phyloP scores from a whole-genome alignment of 2,329 filamentous ascomycete genomes.

The Boeremia lycopersici region DNA sequence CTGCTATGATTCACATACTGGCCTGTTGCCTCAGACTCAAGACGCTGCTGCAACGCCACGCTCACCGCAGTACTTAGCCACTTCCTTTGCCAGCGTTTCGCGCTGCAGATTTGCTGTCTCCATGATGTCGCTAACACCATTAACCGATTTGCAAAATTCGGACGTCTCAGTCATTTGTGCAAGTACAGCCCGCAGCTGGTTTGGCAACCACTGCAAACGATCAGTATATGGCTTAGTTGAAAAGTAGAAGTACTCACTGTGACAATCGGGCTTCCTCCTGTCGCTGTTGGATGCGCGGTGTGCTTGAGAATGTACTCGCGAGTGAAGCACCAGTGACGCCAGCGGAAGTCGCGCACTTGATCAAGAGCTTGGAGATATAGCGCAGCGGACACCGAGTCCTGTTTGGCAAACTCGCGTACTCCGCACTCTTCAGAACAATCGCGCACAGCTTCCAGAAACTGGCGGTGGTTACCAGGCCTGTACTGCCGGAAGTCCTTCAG shows the following conservation, averaged over 20 bases:
- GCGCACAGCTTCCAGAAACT: constrained; percentile 77
- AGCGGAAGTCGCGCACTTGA: constrained; percentile 80
- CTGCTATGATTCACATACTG: constrained; percentile 1
- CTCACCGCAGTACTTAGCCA: constrained; percentile 74
- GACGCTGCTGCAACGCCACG: constrained; percentile 50
- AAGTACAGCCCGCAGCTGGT: constrained; percentile 78
- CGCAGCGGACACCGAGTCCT: constrained; percentile 64
- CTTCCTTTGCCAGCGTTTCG: constrained; percentile 72
- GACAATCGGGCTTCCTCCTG: constrained; percentile 80
- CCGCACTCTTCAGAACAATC: constrained; percentile 57
- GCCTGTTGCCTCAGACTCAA: constrained; percentile 16
- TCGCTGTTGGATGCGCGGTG: constrained; percentile 76
- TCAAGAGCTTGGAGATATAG: constrained; percentile 62
- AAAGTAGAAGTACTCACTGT: constrained; percentile 53
- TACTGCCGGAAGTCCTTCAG: constrained; percentile 88
- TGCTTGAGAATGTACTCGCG: constrained; percentile 83
- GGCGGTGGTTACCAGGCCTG: constrained; percentile 84
- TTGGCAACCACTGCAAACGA: constrained; percentile 69
- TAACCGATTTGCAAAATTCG: constrained; percentile 52
- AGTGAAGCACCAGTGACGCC: constrained; percentile 86
- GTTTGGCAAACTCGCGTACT: constrained; percentile 65
- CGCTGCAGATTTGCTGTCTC: constrained; percentile 68
- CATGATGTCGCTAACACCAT: constrained; percentile 67
- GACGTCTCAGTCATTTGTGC: constrained; percentile 69
- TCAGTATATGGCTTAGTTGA: constrained; percentile 5